Evolutionary conservation across 305 asterid genomes (phyloP).

Genomic region (Solanum hybrid): DNA sequence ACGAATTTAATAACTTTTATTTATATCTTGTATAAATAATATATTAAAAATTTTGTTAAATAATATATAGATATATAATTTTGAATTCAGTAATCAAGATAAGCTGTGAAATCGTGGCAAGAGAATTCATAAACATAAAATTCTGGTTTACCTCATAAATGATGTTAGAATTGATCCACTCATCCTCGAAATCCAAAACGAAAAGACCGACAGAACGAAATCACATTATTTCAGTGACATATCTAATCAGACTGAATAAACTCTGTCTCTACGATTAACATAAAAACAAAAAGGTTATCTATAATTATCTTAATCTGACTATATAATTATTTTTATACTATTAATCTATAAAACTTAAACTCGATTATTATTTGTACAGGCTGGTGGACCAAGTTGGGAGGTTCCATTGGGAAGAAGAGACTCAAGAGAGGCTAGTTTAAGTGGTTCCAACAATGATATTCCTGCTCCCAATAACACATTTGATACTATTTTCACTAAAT

Average conservation of each 20-base stretch:
- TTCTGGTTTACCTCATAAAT: background rate
- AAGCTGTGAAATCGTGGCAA: background rate
- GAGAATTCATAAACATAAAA: background rate
- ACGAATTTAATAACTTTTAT: background rate
- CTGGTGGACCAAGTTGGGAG: slow-evolving; percentile 86
- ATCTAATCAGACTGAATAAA: background rate
- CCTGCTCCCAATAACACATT: slow-evolving; percentile 93
- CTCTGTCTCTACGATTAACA: no score
- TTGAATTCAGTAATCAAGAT: background rate
- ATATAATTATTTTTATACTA: background rate
- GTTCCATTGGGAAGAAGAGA: slow-evolving; percentile 88
- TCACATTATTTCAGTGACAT: background rate
- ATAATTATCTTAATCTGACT: background rate
- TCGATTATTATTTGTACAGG: slow-evolving; percentile 16
- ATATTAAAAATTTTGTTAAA: background rate
- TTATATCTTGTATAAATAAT: background rate
- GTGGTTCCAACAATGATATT: slow-evolving; percentile 74
- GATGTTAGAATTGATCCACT: background rate
- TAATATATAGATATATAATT: background rate
- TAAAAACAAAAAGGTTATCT: no score
- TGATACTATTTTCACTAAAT: slow-evolving; percentile 71
- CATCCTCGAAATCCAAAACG: background rate
- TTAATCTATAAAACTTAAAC: background rate
- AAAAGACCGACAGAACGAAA: background rate
- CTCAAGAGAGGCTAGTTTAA: slow-evolving; percentile 69